phyloP scores from a whole-genome alignment of 805 yeast genomes.

The Candida stauntonica region DNA sequence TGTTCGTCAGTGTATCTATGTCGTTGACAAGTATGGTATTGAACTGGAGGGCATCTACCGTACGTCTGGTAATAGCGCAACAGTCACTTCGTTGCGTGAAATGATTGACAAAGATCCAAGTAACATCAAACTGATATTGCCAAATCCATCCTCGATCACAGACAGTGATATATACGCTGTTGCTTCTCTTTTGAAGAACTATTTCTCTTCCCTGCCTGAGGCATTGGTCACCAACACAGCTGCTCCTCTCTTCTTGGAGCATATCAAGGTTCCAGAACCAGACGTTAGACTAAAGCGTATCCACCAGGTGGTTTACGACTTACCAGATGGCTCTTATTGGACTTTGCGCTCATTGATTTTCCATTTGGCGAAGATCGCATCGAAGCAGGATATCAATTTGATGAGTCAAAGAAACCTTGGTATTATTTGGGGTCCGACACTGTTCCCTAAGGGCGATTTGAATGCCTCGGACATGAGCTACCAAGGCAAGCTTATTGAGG shows the following conservation, averaged over 20 bases:
- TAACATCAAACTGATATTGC: conserved; percentile 50
- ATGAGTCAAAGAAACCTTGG: conserved; percentile 82
- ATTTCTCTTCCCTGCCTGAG: conserved; percentile 81
- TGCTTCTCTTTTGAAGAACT: conserved; percentile 82
- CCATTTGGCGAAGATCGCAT: conserved; percentile 75
- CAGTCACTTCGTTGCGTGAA: conserved; percentile 67
- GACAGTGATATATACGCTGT: conserved; percentile 84
- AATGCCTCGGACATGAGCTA: conserved; percentile 70
- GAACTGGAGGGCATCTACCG: conserved; percentile 89
- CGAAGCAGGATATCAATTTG: conserved; percentile 58
- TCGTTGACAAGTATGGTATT: conserved; percentile 80
- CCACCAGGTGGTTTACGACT: conserved; percentile 81
- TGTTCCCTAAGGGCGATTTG: conserved; percentile 63
- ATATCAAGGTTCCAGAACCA: conserved; percentile 63
- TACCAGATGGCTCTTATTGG: conserved; percentile 94
- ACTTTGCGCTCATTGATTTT: conserved; percentile 80
- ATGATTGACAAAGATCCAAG: conserved; percentile 74
- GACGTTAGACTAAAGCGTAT: conserved; percentile 63
- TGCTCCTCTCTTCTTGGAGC: conserved; percentile 58
- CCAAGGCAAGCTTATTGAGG: conserved; percentile 78
- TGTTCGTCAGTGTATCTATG: conserved; percentile 82
- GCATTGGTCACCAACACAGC: conserved; percentile 70
- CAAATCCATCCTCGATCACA: conserved; percentile 50
- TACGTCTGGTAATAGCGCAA: conserved; percentile 71
- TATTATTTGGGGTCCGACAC: conserved; percentile 92